These are phyloP conservation scores for Gracilaria vermiculophylla DNA, from an alignment of 23 red algal genomes.

Conservation along the genomic window DNA sequence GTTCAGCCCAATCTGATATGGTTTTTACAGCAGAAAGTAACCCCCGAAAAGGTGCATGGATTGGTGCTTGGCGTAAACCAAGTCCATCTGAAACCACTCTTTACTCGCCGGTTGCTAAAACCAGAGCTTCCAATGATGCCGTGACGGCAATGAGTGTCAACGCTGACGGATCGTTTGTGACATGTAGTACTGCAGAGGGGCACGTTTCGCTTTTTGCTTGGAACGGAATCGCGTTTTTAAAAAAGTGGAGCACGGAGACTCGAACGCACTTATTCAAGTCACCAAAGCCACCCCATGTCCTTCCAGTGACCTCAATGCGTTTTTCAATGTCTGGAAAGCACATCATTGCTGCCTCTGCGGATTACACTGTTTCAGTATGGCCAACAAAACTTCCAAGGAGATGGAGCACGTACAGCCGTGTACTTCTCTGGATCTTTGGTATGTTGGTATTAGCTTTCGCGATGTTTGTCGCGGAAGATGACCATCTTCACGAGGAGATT, in stretches of 20 bases:
- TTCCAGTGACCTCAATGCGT: constrained; percentile 49
- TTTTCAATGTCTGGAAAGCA: constrained; percentile 16
- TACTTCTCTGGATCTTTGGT: neutral
- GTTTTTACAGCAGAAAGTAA: constrained; percentile 53
- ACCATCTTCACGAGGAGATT: neutral
- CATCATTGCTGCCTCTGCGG: constrained; percentile 57
- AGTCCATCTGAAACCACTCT: neutral
- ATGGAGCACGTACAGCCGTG: neutral
- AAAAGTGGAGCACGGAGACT: constrained; percentile 51
- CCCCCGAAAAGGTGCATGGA: constrained; percentile 51
- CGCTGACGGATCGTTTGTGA: neutral
- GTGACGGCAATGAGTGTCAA: constrained; percentile 60
- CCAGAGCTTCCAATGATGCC: constrained; percentile 30
- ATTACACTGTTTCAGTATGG: constrained; percentile 60
- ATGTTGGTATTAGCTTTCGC: neutral
- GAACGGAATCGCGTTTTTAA: constrained; percentile 34
- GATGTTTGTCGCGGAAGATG: neutral
- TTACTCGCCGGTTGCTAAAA: constrained; percentile 4
- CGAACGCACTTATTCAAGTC: neutral
- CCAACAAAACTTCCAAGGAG: neutral
- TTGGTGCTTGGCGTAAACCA: constrained; percentile 48
- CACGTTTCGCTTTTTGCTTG: constrained; percentile 52
- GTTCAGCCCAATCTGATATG: neutral
- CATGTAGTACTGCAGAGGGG: constrained; percentile 50
- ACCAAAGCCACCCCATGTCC: constrained; percentile 33